Percentiles rank a stretch among this genome's conserved stretches.
Evolutionary conservation across 2,329 filamentous ascomycete species (phyloP).

Genomic region (Monilinia polystroma): DNA sequence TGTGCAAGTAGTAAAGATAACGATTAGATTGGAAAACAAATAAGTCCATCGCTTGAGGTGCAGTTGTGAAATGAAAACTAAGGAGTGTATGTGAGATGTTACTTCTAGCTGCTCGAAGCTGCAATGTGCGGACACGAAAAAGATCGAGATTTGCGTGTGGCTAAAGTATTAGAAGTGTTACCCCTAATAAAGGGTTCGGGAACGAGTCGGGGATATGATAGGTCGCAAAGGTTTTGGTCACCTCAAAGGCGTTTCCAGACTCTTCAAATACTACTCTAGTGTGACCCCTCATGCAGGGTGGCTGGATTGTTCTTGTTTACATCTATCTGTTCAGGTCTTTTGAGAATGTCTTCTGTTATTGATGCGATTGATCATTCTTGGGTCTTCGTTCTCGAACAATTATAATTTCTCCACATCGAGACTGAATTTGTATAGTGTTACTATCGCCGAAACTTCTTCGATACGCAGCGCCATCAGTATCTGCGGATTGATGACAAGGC

Average conservation of each 20-base stretch:
- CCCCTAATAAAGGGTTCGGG: not conserved
- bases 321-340: not conserved
- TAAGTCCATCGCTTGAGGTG: no score
- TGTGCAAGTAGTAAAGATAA: not conserved
- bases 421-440: not conserved
- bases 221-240: not conserved
- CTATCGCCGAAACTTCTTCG: not conserved
- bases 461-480: not conserved
- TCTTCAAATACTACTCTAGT: not conserved
- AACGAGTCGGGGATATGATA: not conserved
- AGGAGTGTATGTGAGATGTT: no score
- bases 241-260: not conserved
- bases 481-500: not conserved
- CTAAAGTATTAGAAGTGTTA: not conserved
- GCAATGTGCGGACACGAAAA: not conserved
- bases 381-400: not conserved
- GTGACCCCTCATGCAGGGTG: slow-evolving; percentile 9
- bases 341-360: not conserved
- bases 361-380: not conserved
- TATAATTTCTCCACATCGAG: not conserved
- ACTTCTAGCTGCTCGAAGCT: no score
- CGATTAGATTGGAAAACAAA: not conserved
- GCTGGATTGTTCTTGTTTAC: slow-evolving; percentile 20
- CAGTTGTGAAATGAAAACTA: no score
- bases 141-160: not conserved